A percentile compares a stretch with the other conserved stretches of the same genome.
Evolutionary conservation across 2,329 filamentous ascomycete species (phyloP).

Genomic region (Ophiocordyceps polyrhachis-furcata): DNA sequence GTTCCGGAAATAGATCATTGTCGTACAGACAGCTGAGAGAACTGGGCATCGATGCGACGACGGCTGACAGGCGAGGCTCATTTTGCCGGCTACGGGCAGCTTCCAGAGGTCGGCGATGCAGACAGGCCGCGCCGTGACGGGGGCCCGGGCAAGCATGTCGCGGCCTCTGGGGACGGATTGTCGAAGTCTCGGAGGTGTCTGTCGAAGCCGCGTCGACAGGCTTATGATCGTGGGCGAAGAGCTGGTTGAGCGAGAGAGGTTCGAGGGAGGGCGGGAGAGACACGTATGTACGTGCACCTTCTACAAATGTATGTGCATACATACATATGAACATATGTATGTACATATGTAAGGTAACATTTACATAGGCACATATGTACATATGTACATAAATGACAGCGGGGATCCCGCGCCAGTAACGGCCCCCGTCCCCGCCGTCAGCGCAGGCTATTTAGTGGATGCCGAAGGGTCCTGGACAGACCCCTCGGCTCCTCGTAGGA

Average conservation of each 20-base stretch:
- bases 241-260: background rate
- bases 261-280: background rate
- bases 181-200: background rate
- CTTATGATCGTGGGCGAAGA: background rate
- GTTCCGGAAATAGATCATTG: background rate
- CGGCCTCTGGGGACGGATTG: background rate
- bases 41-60: constrained; percentile 1
- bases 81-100: constrained; percentile 1
- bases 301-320: too few relatives aligned
- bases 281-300: too few relatives aligned
- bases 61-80: constrained; percentile 1
- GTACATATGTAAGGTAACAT: too few relatives aligned
- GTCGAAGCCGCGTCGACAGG: background rate
- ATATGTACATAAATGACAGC: too few relatives aligned
- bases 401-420: background rate
- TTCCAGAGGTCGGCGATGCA: constrained; percentile 1
- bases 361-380: too few relatives aligned
- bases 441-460: background rate
- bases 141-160: background rate
- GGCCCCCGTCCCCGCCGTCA: background rate
- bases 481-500: background rate
- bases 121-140: background rate
- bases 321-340: too few relatives aligned
- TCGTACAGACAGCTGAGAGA: background rate
- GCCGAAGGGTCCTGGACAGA: background rate